phyloP scores from a whole-genome alignment of 306 rosid species.

The Rosa multiflora region DNA sequence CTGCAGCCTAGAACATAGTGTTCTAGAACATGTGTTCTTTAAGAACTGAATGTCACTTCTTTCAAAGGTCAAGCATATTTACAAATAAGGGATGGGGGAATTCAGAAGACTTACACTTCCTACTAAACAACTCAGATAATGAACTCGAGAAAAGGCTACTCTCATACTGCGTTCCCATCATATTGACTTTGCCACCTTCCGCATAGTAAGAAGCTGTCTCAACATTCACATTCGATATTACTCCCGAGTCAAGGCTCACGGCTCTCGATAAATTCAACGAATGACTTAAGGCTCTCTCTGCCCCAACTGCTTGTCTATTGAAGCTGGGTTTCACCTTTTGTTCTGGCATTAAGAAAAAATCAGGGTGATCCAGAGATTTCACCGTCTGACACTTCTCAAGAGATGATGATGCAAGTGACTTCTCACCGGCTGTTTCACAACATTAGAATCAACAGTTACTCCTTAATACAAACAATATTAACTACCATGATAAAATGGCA shows the following conservation, averaged over 20 bases:
- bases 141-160: constrained; percentile 58
- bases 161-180: constrained; percentile 50
- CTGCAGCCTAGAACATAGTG: constrained; percentile 3
- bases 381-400: constrained; percentile 28
- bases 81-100: not conserved
- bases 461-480: constrained; percentile 3
- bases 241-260: constrained; percentile 16
- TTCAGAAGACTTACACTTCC: constrained; percentile 39
- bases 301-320: constrained; percentile 45
- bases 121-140: constrained; percentile 40
- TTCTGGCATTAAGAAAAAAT: constrained; percentile 29
- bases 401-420: constrained; percentile 39
- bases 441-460: constrained; percentile 4
- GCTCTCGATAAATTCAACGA: constrained; percentile 27
- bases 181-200: constrained; percentile 31
- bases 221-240: constrained; percentile 18
- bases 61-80: constrained; percentile 5
- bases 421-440: constrained; percentile 34
- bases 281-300: constrained; percentile 42
- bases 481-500: not conserved
- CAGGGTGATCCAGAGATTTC: constrained; percentile 36
- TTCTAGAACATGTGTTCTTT: not conserved
- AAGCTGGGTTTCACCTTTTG: constrained; percentile 29
- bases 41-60: not conserved
- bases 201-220: constrained; percentile 33